Evolutionary conservation across 306 rosid genomes (phyloP), one percentile per base, ranked within the genome.

Genomic region (Ziziphus jujuba): DNA sequence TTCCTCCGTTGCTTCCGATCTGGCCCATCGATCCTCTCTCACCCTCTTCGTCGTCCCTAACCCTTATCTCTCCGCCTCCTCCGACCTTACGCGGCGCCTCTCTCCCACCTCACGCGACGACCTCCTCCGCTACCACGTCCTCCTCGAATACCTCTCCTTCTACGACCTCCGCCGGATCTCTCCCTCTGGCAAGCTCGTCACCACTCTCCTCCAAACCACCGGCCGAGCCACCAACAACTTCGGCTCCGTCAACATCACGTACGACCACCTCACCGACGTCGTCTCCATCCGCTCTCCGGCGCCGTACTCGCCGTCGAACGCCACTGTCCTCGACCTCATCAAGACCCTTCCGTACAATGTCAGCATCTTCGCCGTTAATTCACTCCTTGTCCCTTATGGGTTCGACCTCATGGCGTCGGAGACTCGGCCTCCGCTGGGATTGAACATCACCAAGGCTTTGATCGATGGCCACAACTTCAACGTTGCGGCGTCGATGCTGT

Each of bases 11-110:
- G 19, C 81, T 67, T 9, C 74, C 60, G 99, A 95, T 52, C 87
- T 95, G 79, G 28, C 75, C 75, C 82, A 56, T 68, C 95, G 91
- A 22, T 47, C 89, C 68, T 85, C 96, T 64, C 77, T 95, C 61
- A 88, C 99, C 9, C 81, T 95, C 83, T 95, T 95, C 55, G 99
- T 84, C 79, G 95, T 95, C 75, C 97, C 99, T 0, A 95, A 95
- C 62, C 6, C 84, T 8, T 75, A 59, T 72, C 84, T 95, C 59
- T 72, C 87, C 62, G 21, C 82, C 70, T 55, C 86, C 45, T 65
- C 75, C 58, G 83, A 70, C 28, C 82, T 85, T 85, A 83, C 85
- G 71, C 85, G 66, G 80, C 91, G 70, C 51, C 81, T 88, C 74
- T 61, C 96, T 7, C 66, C 85, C 1, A 64, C 88, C 52, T 75